A percentile compares a stretch with the other conserved stretches of the same genome.
Conservation (phyloP, 768 basidiomycete genomes). For the Lactarius psammicola region DNA sequence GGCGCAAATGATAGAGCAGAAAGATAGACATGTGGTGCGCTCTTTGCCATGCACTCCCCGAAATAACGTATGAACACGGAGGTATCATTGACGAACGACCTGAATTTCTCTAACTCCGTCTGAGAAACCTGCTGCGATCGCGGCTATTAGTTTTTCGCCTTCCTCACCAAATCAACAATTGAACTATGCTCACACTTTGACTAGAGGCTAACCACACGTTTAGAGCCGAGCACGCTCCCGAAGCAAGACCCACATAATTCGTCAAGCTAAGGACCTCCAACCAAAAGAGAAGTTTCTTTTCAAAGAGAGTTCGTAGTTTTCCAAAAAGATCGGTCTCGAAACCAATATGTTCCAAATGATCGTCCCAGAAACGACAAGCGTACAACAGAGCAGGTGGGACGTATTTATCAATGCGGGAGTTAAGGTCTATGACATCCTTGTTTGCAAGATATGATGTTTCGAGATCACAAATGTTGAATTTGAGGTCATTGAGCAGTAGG, state of each 20-base stretch:
- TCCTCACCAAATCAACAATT: neutral
- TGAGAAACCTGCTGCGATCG: no score
- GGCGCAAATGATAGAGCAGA: no score
- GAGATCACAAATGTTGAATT: conserved; percentile 10
- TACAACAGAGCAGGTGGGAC: conserved; percentile 2
- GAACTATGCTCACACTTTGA: neutral
- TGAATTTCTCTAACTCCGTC: no score
- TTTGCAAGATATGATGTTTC: conserved; percentile 2
- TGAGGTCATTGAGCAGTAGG: neutral
- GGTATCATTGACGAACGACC: no score
- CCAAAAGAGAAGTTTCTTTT: neutral
- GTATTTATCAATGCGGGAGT: neutral
- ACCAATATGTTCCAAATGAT: neutral
- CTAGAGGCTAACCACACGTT: neutral
- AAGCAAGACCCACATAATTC: neutral
- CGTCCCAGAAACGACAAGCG: conserved; percentile 7
- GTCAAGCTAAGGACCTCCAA: neutral
- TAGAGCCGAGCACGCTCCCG: neutral
- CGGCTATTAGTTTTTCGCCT: no score
- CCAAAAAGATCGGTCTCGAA: neutral
- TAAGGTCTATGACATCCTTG: neutral
- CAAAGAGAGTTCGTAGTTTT: neutral
- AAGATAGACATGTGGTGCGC: no score
- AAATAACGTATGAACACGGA: no score
- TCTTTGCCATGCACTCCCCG: no score